Evolutionary conservation across 345 rosid genomes (phyloP).

Genomic region (Hevea brasiliensis): DNA sequence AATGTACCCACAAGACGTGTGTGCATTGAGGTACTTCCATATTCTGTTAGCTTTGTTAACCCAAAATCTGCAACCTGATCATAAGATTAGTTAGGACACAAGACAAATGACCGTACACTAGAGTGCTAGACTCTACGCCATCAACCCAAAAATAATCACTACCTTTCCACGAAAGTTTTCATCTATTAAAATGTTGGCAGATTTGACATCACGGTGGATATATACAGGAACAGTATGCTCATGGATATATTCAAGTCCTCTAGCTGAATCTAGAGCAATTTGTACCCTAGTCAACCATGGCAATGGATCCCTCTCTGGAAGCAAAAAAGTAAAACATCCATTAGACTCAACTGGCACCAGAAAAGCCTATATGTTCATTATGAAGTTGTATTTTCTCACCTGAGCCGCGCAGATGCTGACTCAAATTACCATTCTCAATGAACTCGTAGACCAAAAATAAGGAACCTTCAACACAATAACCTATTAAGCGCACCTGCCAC

Average conservation of each 20-base stretch:
- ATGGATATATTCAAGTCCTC: constrained; percentile 97
- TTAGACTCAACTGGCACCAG: neutral
- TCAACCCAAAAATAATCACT: constrained; percentile 2
- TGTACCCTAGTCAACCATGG: constrained; percentile 86
- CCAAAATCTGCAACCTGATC: constrained; percentile 96
- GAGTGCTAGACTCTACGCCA: no score
- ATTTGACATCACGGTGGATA: constrained; percentile 90
- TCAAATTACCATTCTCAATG: constrained; percentile 90
- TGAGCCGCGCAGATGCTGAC: constrained; percentile 81
- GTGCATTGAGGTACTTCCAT: constrained; percentile 58
- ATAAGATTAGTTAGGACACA: constrained; percentile 2
- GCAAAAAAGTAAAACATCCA: neutral
- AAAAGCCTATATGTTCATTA: neutral
- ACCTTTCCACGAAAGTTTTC: constrained; percentile 85
- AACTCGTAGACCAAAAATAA: constrained; percentile 85
- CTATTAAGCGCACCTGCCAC: constrained; percentile 79
- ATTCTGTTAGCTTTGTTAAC: constrained; percentile 79
- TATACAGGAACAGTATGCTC: constrained; percentile 96
- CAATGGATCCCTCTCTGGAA: constrained; percentile 68
- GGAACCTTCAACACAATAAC: constrained; percentile 90
- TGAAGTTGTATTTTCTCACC: constrained; percentile 36
- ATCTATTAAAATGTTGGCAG: constrained; percentile 93
- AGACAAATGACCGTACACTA: no score
- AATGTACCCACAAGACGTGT: constrained; percentile 91
- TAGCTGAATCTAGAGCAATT: constrained; percentile 94